Percentiles rank a stretch among this genome's conserved stretches.
phyloP scores from a whole-genome alignment of 2,329 filamentous ascomycete species.

The Bretziella fagacearum region DNA sequence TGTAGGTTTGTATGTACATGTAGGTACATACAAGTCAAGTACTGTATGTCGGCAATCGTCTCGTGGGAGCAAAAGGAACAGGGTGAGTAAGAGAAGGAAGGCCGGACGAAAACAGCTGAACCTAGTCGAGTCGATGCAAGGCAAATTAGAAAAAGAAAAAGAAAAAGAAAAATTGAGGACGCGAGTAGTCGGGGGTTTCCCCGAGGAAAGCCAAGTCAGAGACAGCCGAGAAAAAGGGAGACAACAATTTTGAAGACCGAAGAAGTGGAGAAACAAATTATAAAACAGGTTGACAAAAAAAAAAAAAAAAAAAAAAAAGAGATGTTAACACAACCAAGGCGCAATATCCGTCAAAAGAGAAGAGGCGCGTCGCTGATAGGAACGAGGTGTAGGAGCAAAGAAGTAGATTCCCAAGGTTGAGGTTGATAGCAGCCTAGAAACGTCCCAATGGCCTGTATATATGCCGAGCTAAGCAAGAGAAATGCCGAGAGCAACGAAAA shows the following conservation, averaged over 20 bases:
- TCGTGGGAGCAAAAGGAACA: background rate
- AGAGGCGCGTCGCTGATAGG: background rate
- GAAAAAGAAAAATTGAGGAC: background rate
- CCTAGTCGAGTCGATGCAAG: background rate
- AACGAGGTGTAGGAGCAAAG: background rate
- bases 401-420: background rate
- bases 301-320: background rate
- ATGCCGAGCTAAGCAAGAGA: background rate
- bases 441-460: background rate
- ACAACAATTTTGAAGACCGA: background rate
- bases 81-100: background rate
- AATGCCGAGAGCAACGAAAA: background rate
- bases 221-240: constrained; percentile 1
- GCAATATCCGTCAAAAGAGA: background rate
- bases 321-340: background rate
- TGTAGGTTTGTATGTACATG: background rate
- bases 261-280: background rate
- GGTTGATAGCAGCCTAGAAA: background rate
- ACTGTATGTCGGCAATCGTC: background rate
- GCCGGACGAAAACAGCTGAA: background rate
- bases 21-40: too few species aligned
- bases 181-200: too few species aligned
- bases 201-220: too few species aligned
- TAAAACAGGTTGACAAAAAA: background rate
- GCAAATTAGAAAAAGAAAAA: background rate